Percentiles rank a stretch among this genome's conserved stretches.
Evolutionary conservation across 352 stramenopile species (phyloP).

Genomic region (Pythium volutum): DNA sequence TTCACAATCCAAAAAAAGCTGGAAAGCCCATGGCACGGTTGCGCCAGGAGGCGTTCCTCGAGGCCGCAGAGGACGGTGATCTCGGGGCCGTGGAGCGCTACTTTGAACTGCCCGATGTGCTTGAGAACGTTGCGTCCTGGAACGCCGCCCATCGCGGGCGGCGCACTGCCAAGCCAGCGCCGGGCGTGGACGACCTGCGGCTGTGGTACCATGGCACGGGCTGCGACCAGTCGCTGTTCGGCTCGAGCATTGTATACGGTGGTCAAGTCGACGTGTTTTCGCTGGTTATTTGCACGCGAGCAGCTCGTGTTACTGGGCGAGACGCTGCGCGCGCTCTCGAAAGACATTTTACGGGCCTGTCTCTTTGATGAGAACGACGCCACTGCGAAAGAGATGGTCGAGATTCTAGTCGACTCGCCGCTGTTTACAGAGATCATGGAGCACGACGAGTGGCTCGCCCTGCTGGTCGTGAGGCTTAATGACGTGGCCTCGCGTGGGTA

Average conservation of each 20-base stretch:
- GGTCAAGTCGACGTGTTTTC: not conserved
- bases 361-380: not conserved
- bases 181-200: not conserved
- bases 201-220: not conserved
- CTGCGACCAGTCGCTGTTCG: not conserved
- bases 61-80: not conserved
- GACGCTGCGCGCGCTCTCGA: not conserved
- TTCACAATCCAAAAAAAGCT: not conserved
- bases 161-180: not conserved
- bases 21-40: not conserved
- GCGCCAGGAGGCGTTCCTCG: not conserved
- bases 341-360: not conserved
- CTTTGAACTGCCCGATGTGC: not conserved
- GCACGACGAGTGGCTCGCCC: not conserved
- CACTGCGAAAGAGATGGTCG: not conserved
- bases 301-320: not conserved
- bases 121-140: not conserved
- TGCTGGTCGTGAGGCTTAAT: not conserved
- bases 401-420: constrained; percentile 9
- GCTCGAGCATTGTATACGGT: not conserved
- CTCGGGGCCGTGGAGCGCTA: not conserved
- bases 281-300: not conserved
- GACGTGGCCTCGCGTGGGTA: not conserved
- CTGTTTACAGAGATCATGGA: constrained; percentile 1
- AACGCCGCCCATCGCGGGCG: not conserved